Conservation (phyloP, 352 stramenopile species). For the Phytophthora multivora region DNA sequence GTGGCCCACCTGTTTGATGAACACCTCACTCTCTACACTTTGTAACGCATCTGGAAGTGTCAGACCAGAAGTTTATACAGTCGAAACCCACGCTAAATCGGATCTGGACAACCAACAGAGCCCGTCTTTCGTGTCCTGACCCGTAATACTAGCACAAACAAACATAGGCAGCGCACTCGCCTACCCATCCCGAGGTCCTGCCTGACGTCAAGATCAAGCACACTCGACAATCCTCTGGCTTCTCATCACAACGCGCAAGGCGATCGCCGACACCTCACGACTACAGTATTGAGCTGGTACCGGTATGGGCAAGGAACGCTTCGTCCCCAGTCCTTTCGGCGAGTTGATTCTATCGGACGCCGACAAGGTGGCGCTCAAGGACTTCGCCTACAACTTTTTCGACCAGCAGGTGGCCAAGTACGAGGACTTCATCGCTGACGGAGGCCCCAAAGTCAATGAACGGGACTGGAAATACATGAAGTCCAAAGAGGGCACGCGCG, state of each 20-base stretch:
- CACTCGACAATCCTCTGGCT: conserved; percentile 27
- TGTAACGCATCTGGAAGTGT: background rate
- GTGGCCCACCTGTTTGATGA: background rate
- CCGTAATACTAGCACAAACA: conserved; percentile 4
- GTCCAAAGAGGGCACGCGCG: conserved; percentile 30
- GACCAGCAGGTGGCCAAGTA: conserved; percentile 38
- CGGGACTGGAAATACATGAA: conserved; percentile 37
- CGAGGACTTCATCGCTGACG: conserved; percentile 34
- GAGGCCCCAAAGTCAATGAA: conserved; percentile 30
- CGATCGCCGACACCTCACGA: background rate
- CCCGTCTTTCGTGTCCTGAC: background rate
- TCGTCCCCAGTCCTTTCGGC: conserved; percentile 29
- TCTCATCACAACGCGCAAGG: background rate
- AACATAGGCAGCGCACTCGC: background rate
- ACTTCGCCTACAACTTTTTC: conserved; percentile 32
- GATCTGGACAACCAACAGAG: conserved; percentile 1
- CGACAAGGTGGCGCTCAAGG: conserved; percentile 21
- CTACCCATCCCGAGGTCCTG: conserved; percentile 1
- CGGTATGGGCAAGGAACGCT: conserved; percentile 27
- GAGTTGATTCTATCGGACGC: conserved; percentile 11
- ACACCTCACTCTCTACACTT: background rate
- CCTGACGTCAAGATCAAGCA: conserved; percentile 1
- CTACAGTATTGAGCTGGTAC: no score
- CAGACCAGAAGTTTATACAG: background rate
- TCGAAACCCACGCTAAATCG: background rate